A percentile compares a stretch with the other conserved stretches of the same genome.
Conservation (phyloP, 108 stramenopile species). For the Licmophora abbreviata region DNA sequence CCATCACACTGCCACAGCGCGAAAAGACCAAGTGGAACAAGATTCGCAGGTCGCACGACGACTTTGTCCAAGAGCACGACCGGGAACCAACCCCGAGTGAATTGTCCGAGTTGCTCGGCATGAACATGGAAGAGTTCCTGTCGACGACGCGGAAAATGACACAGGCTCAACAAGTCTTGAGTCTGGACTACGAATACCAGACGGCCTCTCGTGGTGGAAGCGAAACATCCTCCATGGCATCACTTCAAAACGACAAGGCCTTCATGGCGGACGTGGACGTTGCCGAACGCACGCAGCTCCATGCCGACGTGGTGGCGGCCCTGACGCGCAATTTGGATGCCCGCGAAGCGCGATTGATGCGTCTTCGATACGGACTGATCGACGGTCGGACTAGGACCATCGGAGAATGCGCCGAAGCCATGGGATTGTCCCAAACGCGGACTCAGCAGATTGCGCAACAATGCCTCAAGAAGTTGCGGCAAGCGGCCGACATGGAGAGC, state of each 20-base stretch:
- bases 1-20: slow-evolving; percentile 47
- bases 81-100: slow-evolving; percentile 23
- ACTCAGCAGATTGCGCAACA: slow-evolving; percentile 44
- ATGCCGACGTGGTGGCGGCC: slow-evolving; percentile 65
- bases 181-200: slow-evolving; percentile 65
- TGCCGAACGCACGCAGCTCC: slow-evolving; percentile 58
- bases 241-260: slow-evolving; percentile 9
- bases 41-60: slow-evolving; percentile 37
- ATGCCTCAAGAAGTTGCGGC: slow-evolving; percentile 68
- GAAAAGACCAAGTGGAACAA: slow-evolving; percentile 72
- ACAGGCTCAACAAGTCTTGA: slow-evolving; percentile 50
- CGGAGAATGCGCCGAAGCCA: slow-evolving; percentile 57
- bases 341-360: slow-evolving; percentile 57
- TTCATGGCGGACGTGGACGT: slow-evolving; percentile 46
- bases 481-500: slow-evolving; percentile 65
- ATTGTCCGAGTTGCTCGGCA: slow-evolving; percentile 35
- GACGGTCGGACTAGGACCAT: slow-evolving; percentile 61
- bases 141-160: slow-evolving; percentile 39
- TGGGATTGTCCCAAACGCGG: slow-evolving; percentile 70
- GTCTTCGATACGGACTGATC: slow-evolving; percentile 68
- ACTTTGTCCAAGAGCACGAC: slow-evolving; percentile 29
- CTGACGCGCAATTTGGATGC: slow-evolving; percentile 56
- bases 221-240: slow-evolving; percentile 12
- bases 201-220: slow-evolving; percentile 35
- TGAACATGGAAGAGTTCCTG: slow-evolving; percentile 36